Conservation (phyloP, 2,329 filamentous ascomycete species). For the Talaromyces pinophilus region DNA sequence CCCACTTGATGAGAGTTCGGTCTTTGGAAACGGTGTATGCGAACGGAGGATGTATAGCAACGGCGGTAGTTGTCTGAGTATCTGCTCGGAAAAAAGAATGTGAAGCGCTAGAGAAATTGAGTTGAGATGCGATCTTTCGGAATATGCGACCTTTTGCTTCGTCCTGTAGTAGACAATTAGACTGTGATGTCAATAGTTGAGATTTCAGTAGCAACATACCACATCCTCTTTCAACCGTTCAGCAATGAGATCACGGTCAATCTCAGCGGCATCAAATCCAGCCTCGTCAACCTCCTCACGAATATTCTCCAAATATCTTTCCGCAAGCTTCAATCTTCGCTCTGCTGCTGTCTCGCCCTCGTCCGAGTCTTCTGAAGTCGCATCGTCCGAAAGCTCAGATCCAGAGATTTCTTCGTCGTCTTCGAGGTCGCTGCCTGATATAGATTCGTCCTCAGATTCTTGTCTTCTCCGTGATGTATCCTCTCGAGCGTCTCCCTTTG, state of each 20-base stretch:
- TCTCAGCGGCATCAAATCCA: constrained; percentile 91
- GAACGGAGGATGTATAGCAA: constrained; percentile 76
- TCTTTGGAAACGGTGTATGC: constrained; percentile 90
- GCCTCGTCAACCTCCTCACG: constrained; percentile 77
- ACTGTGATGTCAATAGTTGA: not conserved
- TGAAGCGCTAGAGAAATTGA: constrained; percentile 68
- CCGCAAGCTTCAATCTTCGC: constrained; percentile 79
- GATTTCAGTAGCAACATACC: constrained; percentile 41
- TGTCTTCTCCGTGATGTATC: constrained; percentile 48
- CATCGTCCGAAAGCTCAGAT: constrained; percentile 49
- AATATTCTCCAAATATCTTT: constrained; percentile 90
- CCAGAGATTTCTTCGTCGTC: constrained; percentile 62
- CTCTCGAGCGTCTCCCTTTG: constrained; percentile 33
- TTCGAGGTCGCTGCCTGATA: constrained; percentile 71
- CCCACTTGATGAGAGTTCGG: constrained; percentile 83
- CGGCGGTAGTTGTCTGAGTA: constrained; percentile 73
- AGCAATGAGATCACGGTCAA: constrained; percentile 89
- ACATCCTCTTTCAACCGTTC: constrained; percentile 89
- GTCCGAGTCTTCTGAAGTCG: constrained; percentile 67
- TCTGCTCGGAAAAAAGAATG: constrained; percentile 77
- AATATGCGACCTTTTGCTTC: constrained; percentile 91
- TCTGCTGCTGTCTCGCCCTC: constrained; percentile 83
- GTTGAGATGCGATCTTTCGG: constrained; percentile 70
- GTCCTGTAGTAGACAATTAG: constrained; percentile 48
- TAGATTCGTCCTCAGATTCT: constrained; percentile 69